Evolutionary conservation across 129 eudicot genomes (phyloP), one percentile per base, ranked within the genome.

Genomic region (Scalesia atractyloides): DNA sequence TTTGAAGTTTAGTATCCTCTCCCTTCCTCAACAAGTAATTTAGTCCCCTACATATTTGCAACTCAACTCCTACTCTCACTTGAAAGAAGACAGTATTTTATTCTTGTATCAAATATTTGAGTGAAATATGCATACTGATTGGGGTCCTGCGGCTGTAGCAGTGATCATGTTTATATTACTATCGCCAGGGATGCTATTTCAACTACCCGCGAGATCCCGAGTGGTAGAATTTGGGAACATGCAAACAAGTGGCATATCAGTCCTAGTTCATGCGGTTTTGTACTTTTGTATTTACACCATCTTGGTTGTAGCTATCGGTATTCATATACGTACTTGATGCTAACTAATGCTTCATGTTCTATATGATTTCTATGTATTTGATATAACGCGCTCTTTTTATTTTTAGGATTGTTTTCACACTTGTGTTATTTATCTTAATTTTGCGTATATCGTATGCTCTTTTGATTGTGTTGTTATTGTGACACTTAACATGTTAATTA

Each of bases 91-190:
- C 59, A 69, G 26, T 62, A 30, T 81, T 9, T 39, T 39, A n/a
- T 53, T 53, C 26, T 17, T 53, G 30, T 14, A 22, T 3, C 61
- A 37, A 76, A 79, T 16, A 39, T 43, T 53, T 53, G 34, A 19
- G 33, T 46, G 60, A 61, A 30, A 64, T 56, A 88, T 84, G 96
- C 74, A 41, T 48, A 85, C 90, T 8, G 97, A 94, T 59, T 94
- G 99, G 99, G 99, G 99, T 16, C 97, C 99, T 18, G 93, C 88
- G 33, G 98, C 88, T 30, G 97, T 94, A 22, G 90, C 99, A 0
- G 99, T 94, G 86, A 89, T 73, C 24, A 80, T 94, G 97, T 94
- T 94, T 88, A 79, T 94, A 60, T 58, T 88, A 7, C 73, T 94
- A 75, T 90, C 99, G 0, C 99, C 96, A 0, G 99, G 99, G 68